Evolutionary conservation across 1,139 yeast species (phyloP), one percentile per base, ranked within the genome.

Genomic region (Casaregolazyma lundiana): DNA sequence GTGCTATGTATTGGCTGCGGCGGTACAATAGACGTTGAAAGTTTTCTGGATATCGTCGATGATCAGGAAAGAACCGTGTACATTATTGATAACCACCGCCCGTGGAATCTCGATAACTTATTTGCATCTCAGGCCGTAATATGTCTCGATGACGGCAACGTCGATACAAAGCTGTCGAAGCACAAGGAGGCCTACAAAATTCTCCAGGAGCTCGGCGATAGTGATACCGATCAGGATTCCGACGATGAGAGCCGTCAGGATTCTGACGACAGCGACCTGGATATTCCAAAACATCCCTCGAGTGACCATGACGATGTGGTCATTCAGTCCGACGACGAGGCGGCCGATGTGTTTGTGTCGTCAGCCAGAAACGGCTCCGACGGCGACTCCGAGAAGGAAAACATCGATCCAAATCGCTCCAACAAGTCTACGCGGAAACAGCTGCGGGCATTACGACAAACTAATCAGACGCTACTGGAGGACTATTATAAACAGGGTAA

Each of bases 51-150:
- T 22, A 75, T 86, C 7, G 80, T 81, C 47, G 74, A 77, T 0
- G 43, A 38, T 52, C 49, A 72, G 35, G 70, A 66, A 38, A 71
- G 84, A 55, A 75, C 75, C 50, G 75, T 94, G 1, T 94, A 86
- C 60, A 77, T 94, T 11, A 74, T 92, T 50, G 99, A 94, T 65
- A 92, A 95, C 4, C 95, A 87, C 54, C 71, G 97, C 53, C 99
- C 98, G 2, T 92, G 97, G 97, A 89, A 89, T 64, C 70, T 94
- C 55, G 96, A 90, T 61, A 94, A 94, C 63, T 63, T 92, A 45
- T 90, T 87, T 72, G 96, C 95, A 2, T 82, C 95, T 2, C 77
- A 80, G n/a, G 73, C 80, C 56, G 79, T 92, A 8, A 73, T 78
- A 4, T 92, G 97, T 63, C 77, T 90, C 51, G 97, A 92, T 60